These are phyloP conservation scores for Paramyrothecium roridum DNA, from an alignment of 2,329 filamentous ascomycete species.

Conservation along the genomic window DNA sequence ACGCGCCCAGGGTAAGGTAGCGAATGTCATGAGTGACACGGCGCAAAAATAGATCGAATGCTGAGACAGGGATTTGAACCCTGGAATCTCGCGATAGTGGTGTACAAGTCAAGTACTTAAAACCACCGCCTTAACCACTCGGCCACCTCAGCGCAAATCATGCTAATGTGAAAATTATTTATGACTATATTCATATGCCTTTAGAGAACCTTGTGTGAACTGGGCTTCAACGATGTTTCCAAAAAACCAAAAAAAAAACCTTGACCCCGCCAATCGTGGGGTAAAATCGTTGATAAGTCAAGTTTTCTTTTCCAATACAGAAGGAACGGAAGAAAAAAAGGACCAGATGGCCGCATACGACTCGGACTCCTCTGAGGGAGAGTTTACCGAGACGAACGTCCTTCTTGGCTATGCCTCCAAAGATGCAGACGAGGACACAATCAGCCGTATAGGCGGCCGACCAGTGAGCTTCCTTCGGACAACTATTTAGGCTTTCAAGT, in stretches of 20 bases:
- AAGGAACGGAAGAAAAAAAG: constrained; percentile 8
- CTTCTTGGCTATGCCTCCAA: constrained; percentile 85
- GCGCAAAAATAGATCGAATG: too few species aligned
- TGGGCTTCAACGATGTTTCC: neutral
- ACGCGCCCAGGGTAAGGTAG: too few species aligned
- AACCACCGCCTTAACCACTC: too few species aligned
- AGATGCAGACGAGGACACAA: constrained; percentile 74
- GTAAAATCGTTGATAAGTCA: constrained; percentile 10
- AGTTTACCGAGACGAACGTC: constrained; percentile 79
- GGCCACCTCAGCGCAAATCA: too few species aligned
- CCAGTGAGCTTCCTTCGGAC: constrained; percentile 60
- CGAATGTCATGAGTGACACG: too few species aligned
- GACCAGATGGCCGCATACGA: constrained; percentile 71
- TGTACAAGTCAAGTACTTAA: too few species aligned
- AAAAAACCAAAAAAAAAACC: constrained; percentile 35
- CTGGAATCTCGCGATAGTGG: too few species aligned
- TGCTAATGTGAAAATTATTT: too few species aligned
- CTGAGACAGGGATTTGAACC: too few species aligned
- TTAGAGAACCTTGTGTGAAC: too few species aligned
- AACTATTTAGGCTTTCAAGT: constrained; percentile 1
- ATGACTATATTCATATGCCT: too few species aligned
- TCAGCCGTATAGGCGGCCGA: constrained; percentile 83
- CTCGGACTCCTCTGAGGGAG: constrained; percentile 74
- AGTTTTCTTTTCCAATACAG: neutral
- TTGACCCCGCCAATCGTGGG: constrained; percentile 32